A percentile compares a stretch with the other conserved stretches of the same genome.
Conservation (phyloP, 78 protist genomes). For the Trichosphaerium sp. region DNA sequence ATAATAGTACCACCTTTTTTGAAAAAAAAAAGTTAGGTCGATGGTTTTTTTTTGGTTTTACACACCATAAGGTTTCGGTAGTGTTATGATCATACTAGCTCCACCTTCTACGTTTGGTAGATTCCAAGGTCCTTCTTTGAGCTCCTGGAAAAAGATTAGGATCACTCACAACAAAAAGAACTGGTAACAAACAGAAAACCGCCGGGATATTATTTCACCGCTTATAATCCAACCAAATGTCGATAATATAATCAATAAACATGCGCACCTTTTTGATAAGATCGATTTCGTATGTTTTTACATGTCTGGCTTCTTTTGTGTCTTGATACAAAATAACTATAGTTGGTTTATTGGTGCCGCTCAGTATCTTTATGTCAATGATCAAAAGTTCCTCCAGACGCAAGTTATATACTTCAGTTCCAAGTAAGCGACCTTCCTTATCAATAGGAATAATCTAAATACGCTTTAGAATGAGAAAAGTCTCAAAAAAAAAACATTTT, state of each 20-base stretch:
- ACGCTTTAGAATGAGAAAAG: neutral
- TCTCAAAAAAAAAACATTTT: neutral
- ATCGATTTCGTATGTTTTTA: slow-evolving; percentile 42
- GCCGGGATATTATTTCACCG: no score
- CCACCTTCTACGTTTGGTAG: slow-evolving; percentile 38
- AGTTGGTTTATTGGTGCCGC: slow-evolving; percentile 41
- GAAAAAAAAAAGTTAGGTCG: neutral
- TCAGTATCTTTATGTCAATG: slow-evolving; percentile 56
- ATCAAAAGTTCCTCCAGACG: slow-evolving; percentile 61
- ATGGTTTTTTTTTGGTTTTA: neutral
- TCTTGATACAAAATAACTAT: slow-evolving; percentile 64
- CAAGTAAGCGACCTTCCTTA: neutral
- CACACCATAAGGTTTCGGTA: slow-evolving; percentile 23
- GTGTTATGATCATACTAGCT: slow-evolving; percentile 44
- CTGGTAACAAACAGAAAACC: no score
- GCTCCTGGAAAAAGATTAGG: slow-evolving; percentile 16
- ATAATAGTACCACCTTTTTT: slow-evolving; percentile 53
- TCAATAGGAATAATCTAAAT: slow-evolving; percentile 46
- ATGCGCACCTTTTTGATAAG: neutral
- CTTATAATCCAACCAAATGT: no score
- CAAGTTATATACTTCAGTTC: slow-evolving; percentile 42
- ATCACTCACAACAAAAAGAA: no score
- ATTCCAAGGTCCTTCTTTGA: slow-evolving; percentile 28
- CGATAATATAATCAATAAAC: neutral
- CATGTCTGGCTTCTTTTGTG: slow-evolving; percentile 23